Evolutionary conservation across 208 protist genomes (phyloP).

Genomic region (Acanthamoeba culbertsoni): DNA sequence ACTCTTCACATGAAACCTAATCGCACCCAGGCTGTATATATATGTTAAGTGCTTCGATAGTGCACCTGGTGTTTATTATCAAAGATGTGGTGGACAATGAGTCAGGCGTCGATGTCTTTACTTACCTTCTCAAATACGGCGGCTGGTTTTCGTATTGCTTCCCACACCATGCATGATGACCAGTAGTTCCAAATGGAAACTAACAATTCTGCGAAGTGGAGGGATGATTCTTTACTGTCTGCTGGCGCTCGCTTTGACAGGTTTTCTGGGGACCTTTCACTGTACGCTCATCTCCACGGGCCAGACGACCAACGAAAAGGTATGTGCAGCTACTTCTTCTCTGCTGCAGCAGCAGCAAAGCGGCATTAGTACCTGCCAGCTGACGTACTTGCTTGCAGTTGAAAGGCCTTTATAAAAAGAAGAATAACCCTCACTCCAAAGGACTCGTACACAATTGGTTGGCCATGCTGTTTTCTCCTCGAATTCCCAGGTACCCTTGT

Average conservation of each 20-base stretch:
- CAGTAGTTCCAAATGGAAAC: slow-evolving; percentile 4
- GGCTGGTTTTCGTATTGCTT: slow-evolving; percentile 24
- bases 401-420: slow-evolving; percentile 55
- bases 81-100: slow-evolving; percentile 11
- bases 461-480: background rate
- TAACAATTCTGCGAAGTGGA: background rate
- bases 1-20: background rate
- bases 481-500: background rate
- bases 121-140: slow-evolving; percentile 7
- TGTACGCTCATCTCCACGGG: slow-evolving; percentile 51
- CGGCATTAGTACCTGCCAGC: too few species aligned
- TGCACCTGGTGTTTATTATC: slow-evolving; percentile 3
- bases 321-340: background rate
- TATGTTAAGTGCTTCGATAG: background rate
- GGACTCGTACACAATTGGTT: background rate
- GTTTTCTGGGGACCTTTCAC: slow-evolving; percentile 65
- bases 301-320: slow-evolving; percentile 70
- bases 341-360: too few species aligned
- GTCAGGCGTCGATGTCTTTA: background rate
- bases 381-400: background rate
- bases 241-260: slow-evolving; percentile 61
- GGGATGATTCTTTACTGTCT: slow-evolving; percentile 57
- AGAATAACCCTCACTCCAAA: slow-evolving; percentile 42
- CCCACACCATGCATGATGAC: background rate
- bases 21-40: slow-evolving; percentile 1